phyloP scores from a whole-genome alignment of 78 protist genomes.

The Polysphondylium violaceum region DNA sequence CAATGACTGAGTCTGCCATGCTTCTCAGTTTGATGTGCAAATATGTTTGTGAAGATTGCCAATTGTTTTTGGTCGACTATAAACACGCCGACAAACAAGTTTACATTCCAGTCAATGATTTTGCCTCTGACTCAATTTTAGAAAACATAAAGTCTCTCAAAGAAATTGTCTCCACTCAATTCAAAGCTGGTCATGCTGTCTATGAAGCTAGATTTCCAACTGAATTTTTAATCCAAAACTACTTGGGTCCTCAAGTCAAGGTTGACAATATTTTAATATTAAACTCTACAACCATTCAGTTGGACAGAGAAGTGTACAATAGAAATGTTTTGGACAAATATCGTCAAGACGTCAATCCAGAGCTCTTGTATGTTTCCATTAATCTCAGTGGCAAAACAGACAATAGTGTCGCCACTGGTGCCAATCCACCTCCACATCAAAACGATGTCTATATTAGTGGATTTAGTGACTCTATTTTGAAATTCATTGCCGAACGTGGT shows the following conservation, averaged over 20 bases:
- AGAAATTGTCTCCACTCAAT: neutral
- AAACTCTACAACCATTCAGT: neutral
- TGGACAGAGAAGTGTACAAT: neutral
- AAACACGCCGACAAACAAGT: neutral
- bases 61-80: constrained; percentile 55
- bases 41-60: constrained; percentile 88
- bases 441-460: constrained; percentile 87
- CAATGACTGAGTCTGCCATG: constrained; percentile 56
- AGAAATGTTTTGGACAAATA: constrained; percentile 59
- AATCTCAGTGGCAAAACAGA: constrained; percentile 67
- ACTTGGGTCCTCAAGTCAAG: constrained; percentile 2
- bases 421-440: neutral
- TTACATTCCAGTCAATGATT: neutral
- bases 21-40: constrained; percentile 89
- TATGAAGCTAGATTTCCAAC: constrained; percentile 6
- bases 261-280: constrained; percentile 84
- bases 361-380: constrained; percentile 82
- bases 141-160: constrained; percentile 54
- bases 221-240: neutral
- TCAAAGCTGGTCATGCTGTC: neutral
- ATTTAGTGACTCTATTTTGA: constrained; percentile 86
- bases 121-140: constrained; percentile 72
- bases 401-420: neutral
- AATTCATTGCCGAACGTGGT: constrained; percentile 91
- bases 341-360: constrained; percentile 85